Evolutionary conservation across 108 stramenopile species (phyloP).

Genomic region (Seminavis robusta): DNA sequence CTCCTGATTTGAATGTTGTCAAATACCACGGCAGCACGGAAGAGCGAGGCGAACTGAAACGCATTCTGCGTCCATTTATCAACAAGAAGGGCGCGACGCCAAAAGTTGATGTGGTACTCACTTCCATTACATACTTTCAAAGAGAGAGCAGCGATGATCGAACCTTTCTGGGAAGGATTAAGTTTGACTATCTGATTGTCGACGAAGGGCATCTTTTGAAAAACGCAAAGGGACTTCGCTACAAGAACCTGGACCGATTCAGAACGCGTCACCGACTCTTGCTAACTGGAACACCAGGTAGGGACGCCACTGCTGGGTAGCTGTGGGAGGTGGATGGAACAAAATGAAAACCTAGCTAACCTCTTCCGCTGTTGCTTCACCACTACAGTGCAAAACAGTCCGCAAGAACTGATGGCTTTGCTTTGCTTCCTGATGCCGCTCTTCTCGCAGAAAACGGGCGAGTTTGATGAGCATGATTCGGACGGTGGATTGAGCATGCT

Average conservation of each 20-base stretch:
- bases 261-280: slow-evolving; percentile 58
- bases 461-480: slow-evolving; percentile 32
- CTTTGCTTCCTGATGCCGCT: slow-evolving; percentile 87
- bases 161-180: slow-evolving; percentile 67
- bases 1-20: slow-evolving; percentile 77
- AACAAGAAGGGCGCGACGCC: slow-evolving; percentile 13
- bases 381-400: slow-evolving; percentile 83
- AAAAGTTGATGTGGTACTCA: slow-evolving; percentile 68
- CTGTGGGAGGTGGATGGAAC: too few relatives aligned
- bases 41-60: slow-evolving; percentile 58
- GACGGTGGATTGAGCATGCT: slow-evolving; percentile 73
- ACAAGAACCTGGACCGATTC: slow-evolving; percentile 67
- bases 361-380: too few relatives aligned
- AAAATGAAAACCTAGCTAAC: too few relatives aligned
- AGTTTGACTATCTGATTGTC: slow-evolving; percentile 76
- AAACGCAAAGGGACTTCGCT: slow-evolving; percentile 68
- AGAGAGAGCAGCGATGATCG: slow-evolving; percentile 74
- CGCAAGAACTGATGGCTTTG: slow-evolving; percentile 80
- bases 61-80: slow-evolving; percentile 35
- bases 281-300: slow-evolving; percentile 70
- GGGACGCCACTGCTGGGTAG: too few relatives aligned
- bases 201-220: slow-evolving; percentile 83
- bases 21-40: slow-evolving; percentile 72
- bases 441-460: slow-evolving; percentile 42
- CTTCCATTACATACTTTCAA: slow-evolving; percentile 79